Evolutionary conservation across 2,329 filamentous ascomycete species (phyloP).

Genomic region (Venturia carpophila): DNA sequence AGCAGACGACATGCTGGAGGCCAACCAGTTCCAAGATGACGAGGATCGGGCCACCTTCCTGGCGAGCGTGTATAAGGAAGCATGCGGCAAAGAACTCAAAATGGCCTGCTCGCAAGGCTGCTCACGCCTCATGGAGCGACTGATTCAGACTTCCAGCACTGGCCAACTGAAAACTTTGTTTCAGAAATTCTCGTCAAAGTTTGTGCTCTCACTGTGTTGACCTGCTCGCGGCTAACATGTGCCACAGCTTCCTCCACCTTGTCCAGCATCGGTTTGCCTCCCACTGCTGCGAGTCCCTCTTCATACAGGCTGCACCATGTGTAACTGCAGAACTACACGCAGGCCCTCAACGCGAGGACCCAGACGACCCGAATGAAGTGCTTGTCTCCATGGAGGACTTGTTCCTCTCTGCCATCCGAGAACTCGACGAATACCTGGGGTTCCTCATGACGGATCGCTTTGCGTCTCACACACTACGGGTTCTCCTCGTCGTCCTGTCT

Average conservation of each 20-base stretch:
- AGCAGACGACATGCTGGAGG: slow-evolving; percentile 80
- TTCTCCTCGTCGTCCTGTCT: slow-evolving; percentile 76
- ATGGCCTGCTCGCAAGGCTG: slow-evolving; percentile 93
- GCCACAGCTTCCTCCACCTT: slow-evolving; percentile 64
- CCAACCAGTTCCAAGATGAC: slow-evolving; percentile 73
- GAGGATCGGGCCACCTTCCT: slow-evolving; percentile 54
- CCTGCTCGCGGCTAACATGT: slow-evolving; percentile 19
- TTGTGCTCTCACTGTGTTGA: slow-evolving; percentile 24
- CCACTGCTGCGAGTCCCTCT: slow-evolving; percentile 92
- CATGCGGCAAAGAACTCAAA: slow-evolving; percentile 88
- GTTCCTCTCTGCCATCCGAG: slow-evolving; percentile 74
- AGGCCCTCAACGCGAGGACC: slow-evolving; percentile 37
- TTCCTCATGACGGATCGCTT: slow-evolving; percentile 81
- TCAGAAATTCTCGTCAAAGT: slow-evolving; percentile 72
- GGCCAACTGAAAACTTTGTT: slow-evolving; percentile 82
- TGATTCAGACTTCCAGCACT: slow-evolving; percentile 74
- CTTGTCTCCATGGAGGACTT: slow-evolving; percentile 69
- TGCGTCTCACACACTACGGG: slow-evolving; percentile 82
- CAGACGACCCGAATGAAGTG: slow-evolving; percentile 41
- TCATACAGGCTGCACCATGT: slow-evolving; percentile 70
- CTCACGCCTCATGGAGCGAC: slow-evolving; percentile 82
- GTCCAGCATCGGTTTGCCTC: slow-evolving; percentile 95
- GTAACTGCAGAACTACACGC: slow-evolving; percentile 64
- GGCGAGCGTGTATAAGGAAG: slow-evolving; percentile 77
- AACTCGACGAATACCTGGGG: slow-evolving; percentile 76